Base-by-base conservation (phyloP, 441 rosid species). In the Hura crepitans region DNA sequence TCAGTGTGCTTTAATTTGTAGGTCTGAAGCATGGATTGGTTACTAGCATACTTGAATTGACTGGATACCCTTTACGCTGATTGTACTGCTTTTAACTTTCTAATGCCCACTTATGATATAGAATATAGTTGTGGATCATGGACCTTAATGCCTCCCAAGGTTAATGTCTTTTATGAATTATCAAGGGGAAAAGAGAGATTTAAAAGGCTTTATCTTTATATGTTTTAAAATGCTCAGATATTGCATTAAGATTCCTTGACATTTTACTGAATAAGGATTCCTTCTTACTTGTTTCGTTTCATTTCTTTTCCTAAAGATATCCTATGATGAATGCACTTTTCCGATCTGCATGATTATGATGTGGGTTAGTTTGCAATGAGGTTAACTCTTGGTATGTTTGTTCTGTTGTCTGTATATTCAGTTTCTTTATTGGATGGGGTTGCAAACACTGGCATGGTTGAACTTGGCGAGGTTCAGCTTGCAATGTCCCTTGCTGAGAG, bases 401-500 rank as follows among this genome's bases (percentile, higher is more conserved):
- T 70, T 59, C 28, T 47, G n/a, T 25, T 77, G 33, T 67, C 37
- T 73, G 28, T 62, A 23, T 42, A 66, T 78, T 71, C 85, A 95
- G 99, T 77, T 81, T 79, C 79, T 50, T 79, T 88, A 64, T 74
- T 92, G 92, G 91, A 96, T 66, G 96, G 92, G 72, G 80, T 92
- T 79, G 96, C 96, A 68, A 86, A 83, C 81, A 80, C 80, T 78
- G 96, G 93, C 31, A 78, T 85, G 81, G 81, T 92, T 74, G 98
- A 92, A 81, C 87, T 96, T 76, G 88, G 90, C 18, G 91, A 92
- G 49, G 72, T 81, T 73, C 84, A 79, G 69, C 82, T 96, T 77
- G 92, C 91, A 53, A 77, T 83, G 43, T 80, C 86, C 82, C 86
- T 96, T 78, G 90, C 98, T 65, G 98, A 92, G 87, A 92, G 76